phyloP scores from a whole-genome alignment of 225 moss, liverwort and hornwort species.

The Polytrichum commune region DNA sequence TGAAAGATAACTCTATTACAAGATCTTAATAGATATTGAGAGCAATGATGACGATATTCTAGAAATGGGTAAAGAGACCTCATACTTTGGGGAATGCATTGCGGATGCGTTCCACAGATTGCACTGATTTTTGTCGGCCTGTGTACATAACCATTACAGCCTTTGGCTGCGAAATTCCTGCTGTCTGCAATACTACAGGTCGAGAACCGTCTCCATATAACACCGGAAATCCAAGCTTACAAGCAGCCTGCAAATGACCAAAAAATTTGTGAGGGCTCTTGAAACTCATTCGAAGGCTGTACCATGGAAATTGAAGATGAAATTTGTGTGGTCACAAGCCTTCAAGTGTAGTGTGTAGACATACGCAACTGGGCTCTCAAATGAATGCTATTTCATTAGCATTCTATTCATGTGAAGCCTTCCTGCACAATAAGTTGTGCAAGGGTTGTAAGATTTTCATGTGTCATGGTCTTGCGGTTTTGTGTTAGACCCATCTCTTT shows the following conservation, averaged over 20 bases:
- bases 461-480: too few relatives aligned
- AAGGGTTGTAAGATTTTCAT: too few relatives aligned
- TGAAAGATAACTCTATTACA: too few relatives aligned
- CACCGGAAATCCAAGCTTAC: slow-evolving; percentile 90
- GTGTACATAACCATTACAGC: slow-evolving; percentile 99
- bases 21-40: too few relatives aligned
- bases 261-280: too few relatives aligned
- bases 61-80: slow-evolving; percentile 8
- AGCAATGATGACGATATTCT: neutral
- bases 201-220: slow-evolving; percentile 97
- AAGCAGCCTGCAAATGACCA: slow-evolving; percentile 62
- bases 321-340: neutral
- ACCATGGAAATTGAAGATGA: neutral
- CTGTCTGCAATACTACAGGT: slow-evolving; percentile 81
- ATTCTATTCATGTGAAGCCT: too few relatives aligned
- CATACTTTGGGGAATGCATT: slow-evolving; percentile 74
- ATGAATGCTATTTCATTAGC: too few relatives aligned
- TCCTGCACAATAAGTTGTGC: too few relatives aligned
- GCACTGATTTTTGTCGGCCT: slow-evolving; percentile 86
- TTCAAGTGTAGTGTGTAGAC: too few relatives aligned
- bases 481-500: too few relatives aligned
- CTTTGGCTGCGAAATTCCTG: slow-evolving; percentile 81
- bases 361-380: too few relatives aligned
- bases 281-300: too few relatives aligned
- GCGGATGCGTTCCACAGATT: slow-evolving; percentile 85